These are phyloP conservation scores for Epichloe coenophiala DNA, from an alignment of 2,329 filamentous ascomycete species.

Conservation along the genomic window DNA sequence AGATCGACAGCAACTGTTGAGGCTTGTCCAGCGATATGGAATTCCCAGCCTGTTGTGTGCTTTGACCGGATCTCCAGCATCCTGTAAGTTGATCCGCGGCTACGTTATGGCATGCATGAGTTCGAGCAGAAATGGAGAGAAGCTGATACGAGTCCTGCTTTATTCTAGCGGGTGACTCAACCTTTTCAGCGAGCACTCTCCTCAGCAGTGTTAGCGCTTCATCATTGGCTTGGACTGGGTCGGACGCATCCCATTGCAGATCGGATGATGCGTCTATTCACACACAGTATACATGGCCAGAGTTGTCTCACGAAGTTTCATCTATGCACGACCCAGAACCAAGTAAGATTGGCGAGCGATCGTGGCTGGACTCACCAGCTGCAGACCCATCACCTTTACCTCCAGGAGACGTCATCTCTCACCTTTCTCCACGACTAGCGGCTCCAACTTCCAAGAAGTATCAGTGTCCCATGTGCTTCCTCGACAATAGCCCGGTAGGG, in stretches of 20 bases:
- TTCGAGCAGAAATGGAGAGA: background rate
- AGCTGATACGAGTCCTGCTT: constrained; percentile 1
- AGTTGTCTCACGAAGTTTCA: constrained; percentile 19
- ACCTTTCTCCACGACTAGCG: constrained; percentile 23
- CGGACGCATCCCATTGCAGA: constrained; percentile 25
- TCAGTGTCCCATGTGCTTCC: constrained; percentile 32
- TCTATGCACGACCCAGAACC: constrained; percentile 22
- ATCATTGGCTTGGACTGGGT: constrained; percentile 28
- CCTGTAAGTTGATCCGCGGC: constrained; percentile 18
- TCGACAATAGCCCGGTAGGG: constrained; percentile 30
- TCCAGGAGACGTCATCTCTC: constrained; percentile 19
- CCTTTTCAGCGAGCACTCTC: constrained; percentile 25
- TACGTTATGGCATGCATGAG: background rate
- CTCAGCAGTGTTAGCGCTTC: constrained; percentile 27
- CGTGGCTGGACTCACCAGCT: constrained; percentile 27
- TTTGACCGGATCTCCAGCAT: constrained; percentile 21
- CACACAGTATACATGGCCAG: constrained; percentile 26
- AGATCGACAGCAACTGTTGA: constrained; percentile 23
- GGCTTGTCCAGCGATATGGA: constrained; percentile 25
- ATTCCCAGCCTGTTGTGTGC: constrained; percentile 24
- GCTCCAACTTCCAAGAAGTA: constrained; percentile 27
- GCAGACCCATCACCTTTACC: constrained; percentile 22
- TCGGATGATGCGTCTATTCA: constrained; percentile 27
- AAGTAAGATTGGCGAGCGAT: constrained; percentile 20
- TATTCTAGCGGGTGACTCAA: constrained; percentile 24